These are phyloP conservation scores for Juncus effusus DNA, from an alignment of 176 grass and related monocot species.

Conservation along the genomic window DNA sequence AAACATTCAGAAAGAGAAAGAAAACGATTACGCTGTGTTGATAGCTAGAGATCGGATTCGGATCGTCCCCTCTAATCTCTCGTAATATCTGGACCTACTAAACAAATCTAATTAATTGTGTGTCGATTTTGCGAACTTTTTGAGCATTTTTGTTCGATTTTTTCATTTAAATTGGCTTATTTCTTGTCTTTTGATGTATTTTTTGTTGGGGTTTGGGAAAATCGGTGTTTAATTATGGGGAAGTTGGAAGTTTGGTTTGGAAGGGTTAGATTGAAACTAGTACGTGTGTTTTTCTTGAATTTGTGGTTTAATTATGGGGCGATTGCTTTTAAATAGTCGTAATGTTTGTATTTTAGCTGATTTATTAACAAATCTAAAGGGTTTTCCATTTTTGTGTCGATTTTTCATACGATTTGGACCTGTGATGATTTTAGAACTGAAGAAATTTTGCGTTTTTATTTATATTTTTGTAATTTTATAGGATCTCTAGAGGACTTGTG, in stretches of 20 bases:
- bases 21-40: too few relatives aligned
- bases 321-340: background rate
- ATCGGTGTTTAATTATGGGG: background rate
- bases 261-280: constrained; percentile 3
- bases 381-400: background rate
- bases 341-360: background rate
- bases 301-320: background rate
- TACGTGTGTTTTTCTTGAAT: background rate
- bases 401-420: constrained; percentile 6
- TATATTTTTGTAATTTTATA: constrained; percentile 1
- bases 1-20: too few relatives aligned
- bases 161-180: background rate
- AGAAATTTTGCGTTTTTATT: constrained; percentile 8
- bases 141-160: background rate
- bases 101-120: constrained; percentile 4
- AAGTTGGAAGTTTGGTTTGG: constrained; percentile 17
- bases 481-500: constrained; percentile 19
- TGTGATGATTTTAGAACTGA: background rate
- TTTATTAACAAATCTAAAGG: background rate
- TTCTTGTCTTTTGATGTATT: constrained; percentile 6
- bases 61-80: constrained; percentile 3
- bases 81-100: constrained; percentile 22
- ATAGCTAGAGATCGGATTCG: constrained; percentile 9
- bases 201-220: background rate
- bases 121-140: background rate